Base-by-base conservation (phyloP, 1,139 yeast genomes). In the Fermentozyma sake region DNA sequence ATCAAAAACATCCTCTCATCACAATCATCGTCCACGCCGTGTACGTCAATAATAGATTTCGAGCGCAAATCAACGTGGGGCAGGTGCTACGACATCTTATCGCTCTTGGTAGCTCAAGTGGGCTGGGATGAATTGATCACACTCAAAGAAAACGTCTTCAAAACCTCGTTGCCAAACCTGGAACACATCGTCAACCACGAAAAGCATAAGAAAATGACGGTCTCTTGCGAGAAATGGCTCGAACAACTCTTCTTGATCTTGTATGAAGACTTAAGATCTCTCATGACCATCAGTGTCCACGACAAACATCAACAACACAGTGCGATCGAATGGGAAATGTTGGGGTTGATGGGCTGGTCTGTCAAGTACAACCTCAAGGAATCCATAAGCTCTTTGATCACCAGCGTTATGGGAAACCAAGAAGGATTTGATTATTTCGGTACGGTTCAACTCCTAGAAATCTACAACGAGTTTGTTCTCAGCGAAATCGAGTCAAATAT, bases 361-460 rank as follows among this genome's bases (percentile, higher is more conserved):
- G 63, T 55, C 24, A 65, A 65, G 36, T 62, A 50, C 36, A 63
- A 64, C 31, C 40, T 65, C 23, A 54, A 52, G 28, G 65, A 61
- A 22, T 58, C 66, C 1, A 53, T 65, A 3, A 56, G 65, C 28
- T 56, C 68, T 2, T 43, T 66, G 17, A 58, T 62, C 12, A 66
- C 72, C 3, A 57, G 69, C 37, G 61, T 58, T 2, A 44, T 58
- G 42, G 68, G 66, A 2, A 39, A 44, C 4, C 54, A 48, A 14
- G 61, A 61, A n/a, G 61, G 58, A 1, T 57, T 63, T 37, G 68
- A 62, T 35, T 64, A 58, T 34, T 64, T 61, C 39, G 64, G 61
- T 5, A 56, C 61, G 1, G 50, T 59, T 5, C 61, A 62, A 36
- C 35, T 64, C 18, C 48, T 66, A 24, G 59, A 56, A 34, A 61